Percentiles rank a stretch among this genome's conserved stretches.
Conservation (phyloP, 176 grass and related monocot genomes). For the Poa annua region DNA sequence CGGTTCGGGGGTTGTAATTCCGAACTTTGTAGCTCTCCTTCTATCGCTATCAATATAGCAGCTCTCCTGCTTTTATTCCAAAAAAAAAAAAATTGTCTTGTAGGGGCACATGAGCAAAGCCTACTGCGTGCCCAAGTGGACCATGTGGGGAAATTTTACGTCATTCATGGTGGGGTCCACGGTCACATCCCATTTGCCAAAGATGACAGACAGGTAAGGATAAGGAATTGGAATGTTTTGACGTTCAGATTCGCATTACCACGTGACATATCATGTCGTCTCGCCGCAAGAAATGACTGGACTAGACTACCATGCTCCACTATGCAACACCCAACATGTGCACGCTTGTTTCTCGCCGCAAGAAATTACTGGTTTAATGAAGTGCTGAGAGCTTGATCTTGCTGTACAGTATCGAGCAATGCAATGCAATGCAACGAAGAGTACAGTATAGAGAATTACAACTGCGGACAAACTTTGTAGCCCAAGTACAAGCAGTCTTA, state of each 20-base stretch:
- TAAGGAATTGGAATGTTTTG: slow-evolving; percentile 29
- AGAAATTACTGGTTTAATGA: too few species aligned
- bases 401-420: too few species aligned
- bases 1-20: too few species aligned
- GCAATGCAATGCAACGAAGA: too few species aligned
- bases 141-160: neutral
- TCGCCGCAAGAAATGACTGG: slow-evolving; percentile 20
- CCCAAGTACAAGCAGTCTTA: neutral
- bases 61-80: too few species aligned
- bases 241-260: slow-evolving; percentile 13
- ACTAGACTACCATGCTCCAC: neutral
- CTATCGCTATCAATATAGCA: too few species aligned
- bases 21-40: too few species aligned
- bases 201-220: slow-evolving; percentile 22
- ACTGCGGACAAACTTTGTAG: too few species aligned
- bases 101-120: slow-evolving; percentile 16
- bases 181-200: neutral
- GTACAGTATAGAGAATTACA: too few species aligned
- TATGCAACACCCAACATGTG: slow-evolving; percentile 19
- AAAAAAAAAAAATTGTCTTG: neutral
- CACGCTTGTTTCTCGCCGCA: neutral
- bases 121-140: neutral
- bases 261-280: slow-evolving; percentile 35
- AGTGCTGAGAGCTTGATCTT: neutral
- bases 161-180: slow-evolving; percentile 18